A percentile compares a stretch with the other conserved stretches of the same genome.
These are phyloP conservation scores for Psilocybe cyanescens DNA, from an alignment of 768 basidiomycete species.

Conservation along the genomic window DNA sequence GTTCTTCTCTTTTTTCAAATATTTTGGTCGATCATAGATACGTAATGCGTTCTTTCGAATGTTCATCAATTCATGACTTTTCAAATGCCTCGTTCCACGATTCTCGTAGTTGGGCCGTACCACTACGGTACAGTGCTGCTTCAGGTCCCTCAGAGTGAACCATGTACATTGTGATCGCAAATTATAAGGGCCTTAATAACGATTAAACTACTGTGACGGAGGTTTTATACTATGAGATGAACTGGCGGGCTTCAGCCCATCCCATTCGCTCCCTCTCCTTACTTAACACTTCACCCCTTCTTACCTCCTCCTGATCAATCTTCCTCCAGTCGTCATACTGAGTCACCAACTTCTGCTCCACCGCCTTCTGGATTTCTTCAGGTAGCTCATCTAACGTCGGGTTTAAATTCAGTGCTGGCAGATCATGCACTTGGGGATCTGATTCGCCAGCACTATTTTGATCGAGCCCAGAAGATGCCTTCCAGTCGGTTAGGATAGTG, in stretches of 20 bases:
- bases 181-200: too few relatives aligned
- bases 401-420: constrained; percentile 34
- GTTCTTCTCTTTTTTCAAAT: too few relatives aligned
- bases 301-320: constrained; percentile 74
- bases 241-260: constrained; percentile 58
- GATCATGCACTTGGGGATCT: constrained; percentile 15
- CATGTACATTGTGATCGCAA: too few relatives aligned
- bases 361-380: constrained; percentile 45
- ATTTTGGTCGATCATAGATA: too few relatives aligned
- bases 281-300: constrained; percentile 53
- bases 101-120: too few relatives aligned
- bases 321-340: constrained; percentile 76
- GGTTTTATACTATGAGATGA: background rate
- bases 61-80: too few relatives aligned
- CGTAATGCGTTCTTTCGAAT: too few relatives aligned
- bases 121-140: too few relatives aligned
- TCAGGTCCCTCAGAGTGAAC: too few relatives aligned
- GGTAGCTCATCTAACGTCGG: constrained; percentile 53
- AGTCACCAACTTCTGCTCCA: constrained; percentile 49
- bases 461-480: background rate
- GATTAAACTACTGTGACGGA: too few relatives aligned
- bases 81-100: too few relatives aligned
- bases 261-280: constrained; percentile 82
- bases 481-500: constrained; percentile 64
- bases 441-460: constrained; percentile 8